Base-by-base conservation (phyloP, 2,329 filamentous ascomycete genomes). In the Hymenoscyphus fructigenus region DNA sequence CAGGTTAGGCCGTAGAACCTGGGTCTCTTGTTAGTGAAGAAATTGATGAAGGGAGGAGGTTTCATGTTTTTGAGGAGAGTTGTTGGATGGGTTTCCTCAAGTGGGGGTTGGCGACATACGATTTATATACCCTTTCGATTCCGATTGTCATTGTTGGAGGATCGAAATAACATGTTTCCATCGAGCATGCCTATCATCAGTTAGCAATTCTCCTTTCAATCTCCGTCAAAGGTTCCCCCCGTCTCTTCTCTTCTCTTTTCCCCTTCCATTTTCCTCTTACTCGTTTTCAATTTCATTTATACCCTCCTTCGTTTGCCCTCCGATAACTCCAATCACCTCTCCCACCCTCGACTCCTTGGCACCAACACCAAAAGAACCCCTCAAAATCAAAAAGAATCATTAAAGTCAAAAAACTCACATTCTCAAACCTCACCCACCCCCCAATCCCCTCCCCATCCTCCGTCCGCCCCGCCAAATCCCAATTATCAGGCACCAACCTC, bases 151-250 rank as follows among this genome's bases (percentile, higher is more conserved):
- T 44, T 0, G 66, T 66, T 1, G 67, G 61, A 5, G 41, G 53
- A 62, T 69, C 63, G 56, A 70, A 75, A 64, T 74, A 75, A 44
- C 58, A 65, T 36, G 65, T 57, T 63, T 77, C 75, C 47, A 73
- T 59, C 20, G 74, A 74, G 47, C 67, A 70, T 29, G 66, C 70
- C 67, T 71, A 12, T 61, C 17, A 3, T 23, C 20, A 23, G 12
- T 23, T 50, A 23, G 20, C 23, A 23, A 10, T 2, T 50, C 20
- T 26, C 20, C 20, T 50, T 9, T n/a, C n/a, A 6, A 9, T 47
- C 5, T 47, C 5, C 12, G 7, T 47, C 5, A n/a, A 20, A 5
- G 23, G 17, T 23, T 44, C 38, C 15, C 6, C 9, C n/a, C 29
- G 29, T 32, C 29, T n/a, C 4, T n/a, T n/a, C 17, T n/a, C 14